A percentile compares a stretch with the other conserved stretches of the same genome.
These are phyloP conservation scores for Septoria linicola DNA, from an alignment of 2,329 filamentous ascomycete species.

Conservation along the genomic window DNA sequence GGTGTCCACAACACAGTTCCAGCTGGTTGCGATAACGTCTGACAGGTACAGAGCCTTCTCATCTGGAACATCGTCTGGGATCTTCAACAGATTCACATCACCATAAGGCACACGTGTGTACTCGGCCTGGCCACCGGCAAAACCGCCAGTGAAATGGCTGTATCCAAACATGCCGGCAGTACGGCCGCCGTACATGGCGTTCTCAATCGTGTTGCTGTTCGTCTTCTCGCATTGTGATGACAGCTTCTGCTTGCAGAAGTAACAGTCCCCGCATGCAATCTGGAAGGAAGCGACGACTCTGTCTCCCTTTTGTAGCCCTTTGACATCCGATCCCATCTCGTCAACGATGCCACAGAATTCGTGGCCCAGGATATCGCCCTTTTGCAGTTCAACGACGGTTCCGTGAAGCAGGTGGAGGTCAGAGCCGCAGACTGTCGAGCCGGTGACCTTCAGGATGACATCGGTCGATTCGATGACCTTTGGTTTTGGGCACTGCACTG, in stretches of 20 bases:
- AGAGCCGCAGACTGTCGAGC: conserved; percentile 61
- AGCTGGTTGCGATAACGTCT: conserved; percentile 76
- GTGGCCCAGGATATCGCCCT: conserved; percentile 54
- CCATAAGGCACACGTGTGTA: conserved; percentile 79
- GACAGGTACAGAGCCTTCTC: conserved; percentile 81
- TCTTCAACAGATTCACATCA: conserved; percentile 75
- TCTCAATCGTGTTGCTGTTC: conserved; percentile 68
- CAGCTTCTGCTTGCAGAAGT: conserved; percentile 74
- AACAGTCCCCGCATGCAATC: conserved; percentile 69
- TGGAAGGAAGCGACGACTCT: conserved; percentile 84
- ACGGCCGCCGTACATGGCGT: conserved; percentile 74
- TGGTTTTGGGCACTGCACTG: conserved; percentile 65
- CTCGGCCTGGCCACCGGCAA: conserved; percentile 83
- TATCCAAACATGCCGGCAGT: conserved; percentile 66
- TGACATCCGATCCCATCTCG: conserved; percentile 45
- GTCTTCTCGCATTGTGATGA: conserved; percentile 79
- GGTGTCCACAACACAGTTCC: conserved; percentile 80
- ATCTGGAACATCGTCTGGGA: conserved; percentile 77
- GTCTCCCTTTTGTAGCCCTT: conserved; percentile 46
- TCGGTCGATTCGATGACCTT: conserved; percentile 70
- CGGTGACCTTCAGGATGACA: conserved; percentile 76
- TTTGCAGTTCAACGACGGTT: conserved; percentile 50
- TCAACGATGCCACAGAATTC: conserved; percentile 55
- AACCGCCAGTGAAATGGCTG: conserved; percentile 75
- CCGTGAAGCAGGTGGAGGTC: conserved; percentile 59